These are phyloP conservation scores for Cercospora berteroae DNA, from an alignment of 2,329 filamentous ascomycete species.

Conservation along the genomic window DNA sequence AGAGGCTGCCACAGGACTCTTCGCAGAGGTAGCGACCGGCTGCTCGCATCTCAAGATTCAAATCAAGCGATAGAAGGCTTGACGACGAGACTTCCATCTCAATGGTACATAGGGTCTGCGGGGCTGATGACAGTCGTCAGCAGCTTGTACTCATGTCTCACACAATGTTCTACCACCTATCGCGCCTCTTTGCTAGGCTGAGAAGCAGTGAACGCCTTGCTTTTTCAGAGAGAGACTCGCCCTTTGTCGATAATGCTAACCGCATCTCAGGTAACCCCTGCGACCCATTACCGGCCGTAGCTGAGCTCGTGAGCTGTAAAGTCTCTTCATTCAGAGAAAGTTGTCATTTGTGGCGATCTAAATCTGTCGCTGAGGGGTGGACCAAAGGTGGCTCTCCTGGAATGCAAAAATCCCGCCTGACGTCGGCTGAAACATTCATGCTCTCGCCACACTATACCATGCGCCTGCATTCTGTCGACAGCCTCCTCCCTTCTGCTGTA, in stretches of 20 bases:
- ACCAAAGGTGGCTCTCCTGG: neutral
- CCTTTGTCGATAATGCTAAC: neutral
- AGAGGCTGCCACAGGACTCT: neutral
- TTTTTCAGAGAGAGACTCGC: neutral
- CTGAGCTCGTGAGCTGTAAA: neutral
- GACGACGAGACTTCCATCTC: neutral
- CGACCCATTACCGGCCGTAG: neutral
- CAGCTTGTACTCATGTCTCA: neutral
- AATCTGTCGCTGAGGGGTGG: neutral
- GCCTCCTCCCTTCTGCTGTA: slow-evolving; percentile 9
- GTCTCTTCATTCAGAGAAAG: neutral
- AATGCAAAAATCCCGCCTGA: neutral
- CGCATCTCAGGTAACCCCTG: neutral
- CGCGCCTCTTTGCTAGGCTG: neutral
- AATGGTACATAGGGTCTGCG: neutral
- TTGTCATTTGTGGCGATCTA: neutral
- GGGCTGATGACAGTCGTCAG: neutral
- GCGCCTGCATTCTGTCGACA: slow-evolving; percentile 16
- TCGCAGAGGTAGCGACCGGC: neutral
- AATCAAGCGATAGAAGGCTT: neutral
- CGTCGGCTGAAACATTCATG: slow-evolving; percentile 16
- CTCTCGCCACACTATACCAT: slow-evolving; percentile 13
- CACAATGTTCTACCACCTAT: neutral
- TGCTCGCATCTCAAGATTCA: neutral
- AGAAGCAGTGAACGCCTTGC: neutral